Percentiles rank a stretch among this genome's conserved stretches.
Conservation (phyloP, 805 yeast species). For the Wickerhamiella hasegawae region DNA sequence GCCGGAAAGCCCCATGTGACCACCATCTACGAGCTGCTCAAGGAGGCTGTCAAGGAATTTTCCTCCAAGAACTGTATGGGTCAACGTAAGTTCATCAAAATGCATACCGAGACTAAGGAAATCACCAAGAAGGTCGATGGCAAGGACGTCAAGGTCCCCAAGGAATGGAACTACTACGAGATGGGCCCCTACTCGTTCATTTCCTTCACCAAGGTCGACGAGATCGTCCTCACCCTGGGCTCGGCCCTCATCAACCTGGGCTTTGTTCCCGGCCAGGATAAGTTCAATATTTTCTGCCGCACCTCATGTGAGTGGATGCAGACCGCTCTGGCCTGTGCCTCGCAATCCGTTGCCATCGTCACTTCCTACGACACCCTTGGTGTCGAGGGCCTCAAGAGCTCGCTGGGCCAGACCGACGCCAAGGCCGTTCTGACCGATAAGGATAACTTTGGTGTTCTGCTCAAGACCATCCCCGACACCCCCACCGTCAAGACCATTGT, state of each 20-base stretch:
- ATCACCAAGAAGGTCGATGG: constrained; percentile 71
- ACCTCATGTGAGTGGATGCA: constrained; percentile 89
- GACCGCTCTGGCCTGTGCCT: constrained; percentile 57
- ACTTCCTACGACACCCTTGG: constrained; percentile 54
- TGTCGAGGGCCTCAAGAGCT: constrained; percentile 43
- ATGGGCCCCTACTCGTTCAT: constrained; percentile 53
- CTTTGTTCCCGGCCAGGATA: constrained; percentile 43
- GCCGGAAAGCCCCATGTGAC: constrained; percentile 34
- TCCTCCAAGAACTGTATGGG: constrained; percentile 48
- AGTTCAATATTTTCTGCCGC: constrained; percentile 70
- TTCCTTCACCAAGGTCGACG: constrained; percentile 40
- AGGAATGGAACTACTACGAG: constrained; percentile 81
- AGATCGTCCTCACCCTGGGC: constrained; percentile 39
- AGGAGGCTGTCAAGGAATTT: constrained; percentile 43
- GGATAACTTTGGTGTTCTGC: constrained; percentile 28
- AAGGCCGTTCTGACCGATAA: constrained; percentile 75
- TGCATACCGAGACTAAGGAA: constrained; percentile 60
- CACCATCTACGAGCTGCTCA: constrained; percentile 54
- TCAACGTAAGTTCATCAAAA: constrained; percentile 58
- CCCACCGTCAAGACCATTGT: constrained; percentile 49
- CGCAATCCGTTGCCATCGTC: constrained; percentile 72
- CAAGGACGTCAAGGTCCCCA: constrained; percentile 50
- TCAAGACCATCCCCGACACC: constrained; percentile 53
- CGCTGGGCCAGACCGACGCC: constrained; percentile 68
- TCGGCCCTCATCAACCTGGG: constrained; percentile 68